phyloP scores from a whole-genome alignment of 768 basidiomycete genomes.

The Terana coerulea region DNA sequence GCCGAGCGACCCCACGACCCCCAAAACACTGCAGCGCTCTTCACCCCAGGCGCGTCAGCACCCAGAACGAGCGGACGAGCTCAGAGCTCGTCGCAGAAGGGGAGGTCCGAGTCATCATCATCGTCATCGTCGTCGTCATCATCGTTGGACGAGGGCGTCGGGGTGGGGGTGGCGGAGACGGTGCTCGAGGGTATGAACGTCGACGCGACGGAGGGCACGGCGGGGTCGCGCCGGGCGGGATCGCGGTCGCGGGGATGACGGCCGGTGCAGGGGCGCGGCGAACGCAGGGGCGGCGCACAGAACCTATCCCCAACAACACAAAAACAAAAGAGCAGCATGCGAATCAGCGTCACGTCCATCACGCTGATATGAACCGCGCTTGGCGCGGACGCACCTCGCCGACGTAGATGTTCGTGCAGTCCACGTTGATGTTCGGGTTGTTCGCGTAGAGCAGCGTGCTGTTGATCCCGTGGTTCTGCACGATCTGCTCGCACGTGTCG shows the following conservation, averaged over 20 bases:
- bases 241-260: constrained; percentile 18
- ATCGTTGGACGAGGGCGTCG: constrained; percentile 26
- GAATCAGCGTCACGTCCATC: too few relatives aligned
- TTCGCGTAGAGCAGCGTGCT: constrained; percentile 52
- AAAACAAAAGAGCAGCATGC: not conserved
- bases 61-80: not conserved
- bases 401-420: constrained; percentile 65
- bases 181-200: constrained; percentile 11
- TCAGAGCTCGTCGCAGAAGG: constrained; percentile 51
- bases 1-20: too few relatives aligned
- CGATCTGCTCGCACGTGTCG: constrained; percentile 60
- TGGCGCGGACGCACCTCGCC: constrained; percentile 56
- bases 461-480: constrained; percentile 40
- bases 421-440: constrained; percentile 67
- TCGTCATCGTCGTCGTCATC: constrained; percentile 18
- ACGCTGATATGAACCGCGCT: too few relatives aligned
- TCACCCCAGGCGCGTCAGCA: constrained; percentile 1
- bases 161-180: constrained; percentile 20
- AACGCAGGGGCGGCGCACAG: constrained; percentile 48
- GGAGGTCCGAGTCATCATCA: constrained; percentile 40
- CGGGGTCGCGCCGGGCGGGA: constrained; percentile 21
- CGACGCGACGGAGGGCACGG: too few relatives aligned
- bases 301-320: constrained; percentile 33
- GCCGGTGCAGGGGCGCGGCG: constrained; percentile 38
- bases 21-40: too few relatives aligned